Evolutionary conservation across 306 rosid species (phyloP).

Genomic region (Cicer arietinum): DNA sequence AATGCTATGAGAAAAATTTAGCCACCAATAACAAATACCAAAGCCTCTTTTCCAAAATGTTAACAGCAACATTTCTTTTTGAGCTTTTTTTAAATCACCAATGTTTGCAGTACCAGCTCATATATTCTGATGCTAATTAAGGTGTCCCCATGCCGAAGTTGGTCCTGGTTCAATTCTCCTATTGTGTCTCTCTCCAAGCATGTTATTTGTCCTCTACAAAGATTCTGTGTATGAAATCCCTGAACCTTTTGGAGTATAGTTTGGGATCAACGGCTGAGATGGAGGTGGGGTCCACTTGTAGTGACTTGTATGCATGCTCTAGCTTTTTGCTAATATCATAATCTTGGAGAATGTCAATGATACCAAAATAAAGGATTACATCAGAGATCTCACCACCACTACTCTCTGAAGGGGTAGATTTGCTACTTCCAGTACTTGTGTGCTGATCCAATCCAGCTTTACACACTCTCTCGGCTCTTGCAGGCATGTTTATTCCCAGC

Average conservation of each 20-base stretch:
- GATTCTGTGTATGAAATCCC: constrained; percentile 61
- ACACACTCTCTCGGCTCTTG: constrained; percentile 57
- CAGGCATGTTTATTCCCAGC: constrained; percentile 60
- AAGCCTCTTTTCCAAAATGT: constrained; percentile 39
- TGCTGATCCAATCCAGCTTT: constrained; percentile 54
- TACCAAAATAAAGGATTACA: constrained; percentile 64
- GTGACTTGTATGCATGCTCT: constrained; percentile 69
- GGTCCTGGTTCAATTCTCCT: constrained; percentile 38
- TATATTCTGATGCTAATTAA: constrained; percentile 17
- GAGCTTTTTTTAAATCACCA: constrained; percentile 28
- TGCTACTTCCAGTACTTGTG: constrained; percentile 58
- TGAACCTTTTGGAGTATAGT: constrained; percentile 63
- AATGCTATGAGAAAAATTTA: constrained; percentile 44
- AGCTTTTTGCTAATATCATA: constrained; percentile 67
- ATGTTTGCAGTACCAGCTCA: constrained; percentile 42
- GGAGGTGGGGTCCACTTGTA: constrained; percentile 63
- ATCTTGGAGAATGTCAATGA: constrained; percentile 72
- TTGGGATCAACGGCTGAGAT: constrained; percentile 69
- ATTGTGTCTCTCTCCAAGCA: constrained; percentile 34
- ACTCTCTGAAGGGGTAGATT: constrained; percentile 46
- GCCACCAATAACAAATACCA: constrained; percentile 40
- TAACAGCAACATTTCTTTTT: constrained; percentile 13
- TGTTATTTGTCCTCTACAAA: constrained; percentile 60
- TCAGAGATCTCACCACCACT: constrained; percentile 55
- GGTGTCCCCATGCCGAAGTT: constrained; percentile 35